Evolutionary conservation across 257 asterid genomes (phyloP).

Genomic region (Solanum raphanifolium): DNA sequence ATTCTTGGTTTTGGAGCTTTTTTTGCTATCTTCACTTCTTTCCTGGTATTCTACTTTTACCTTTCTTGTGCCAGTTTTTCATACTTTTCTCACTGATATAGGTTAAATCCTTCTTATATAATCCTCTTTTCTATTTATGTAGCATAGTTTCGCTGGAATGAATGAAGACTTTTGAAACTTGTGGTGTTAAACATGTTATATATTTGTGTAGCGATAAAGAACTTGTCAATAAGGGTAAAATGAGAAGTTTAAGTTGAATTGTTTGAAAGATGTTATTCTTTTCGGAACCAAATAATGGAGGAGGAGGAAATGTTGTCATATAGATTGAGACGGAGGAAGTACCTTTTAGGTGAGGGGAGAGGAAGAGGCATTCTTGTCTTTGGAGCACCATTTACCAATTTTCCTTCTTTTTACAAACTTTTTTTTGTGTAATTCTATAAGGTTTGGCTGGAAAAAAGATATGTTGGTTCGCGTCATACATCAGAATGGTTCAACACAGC

Average conservation of each 20-base stretch:
- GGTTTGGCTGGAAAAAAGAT: conserved; percentile 94
- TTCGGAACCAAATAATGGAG: not conserved
- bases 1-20: conserved; percentile 94
- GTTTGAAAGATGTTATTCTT: not conserved
- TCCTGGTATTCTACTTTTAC: conserved; percentile 37
- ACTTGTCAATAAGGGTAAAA: not conserved
- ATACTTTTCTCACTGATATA: not conserved
- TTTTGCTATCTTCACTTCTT: conserved; percentile 75
- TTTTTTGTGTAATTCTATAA: conserved; percentile 8
- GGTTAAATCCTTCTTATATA: not conserved
- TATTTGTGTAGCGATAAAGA: not conserved
- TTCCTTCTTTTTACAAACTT: not conserved
- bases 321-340: not conserved
- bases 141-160: not conserved
- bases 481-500: conserved; percentile 98
- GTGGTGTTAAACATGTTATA: not conserved
- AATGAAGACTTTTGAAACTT: not conserved
- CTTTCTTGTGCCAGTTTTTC: not conserved
- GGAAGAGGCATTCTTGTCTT: not conserved
- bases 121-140: not conserved
- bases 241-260: not conserved
- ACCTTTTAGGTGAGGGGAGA: not conserved
- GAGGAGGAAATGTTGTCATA: not conserved
- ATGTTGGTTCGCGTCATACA: conserved; percentile 79
- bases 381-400: not conserved